A percentile compares a stretch with the other conserved stretches of the same genome.
phyloP scores from a whole-genome alignment of 2,329 filamentous ascomycete genomes.

The Pestalotiopsis sp. region DNA sequence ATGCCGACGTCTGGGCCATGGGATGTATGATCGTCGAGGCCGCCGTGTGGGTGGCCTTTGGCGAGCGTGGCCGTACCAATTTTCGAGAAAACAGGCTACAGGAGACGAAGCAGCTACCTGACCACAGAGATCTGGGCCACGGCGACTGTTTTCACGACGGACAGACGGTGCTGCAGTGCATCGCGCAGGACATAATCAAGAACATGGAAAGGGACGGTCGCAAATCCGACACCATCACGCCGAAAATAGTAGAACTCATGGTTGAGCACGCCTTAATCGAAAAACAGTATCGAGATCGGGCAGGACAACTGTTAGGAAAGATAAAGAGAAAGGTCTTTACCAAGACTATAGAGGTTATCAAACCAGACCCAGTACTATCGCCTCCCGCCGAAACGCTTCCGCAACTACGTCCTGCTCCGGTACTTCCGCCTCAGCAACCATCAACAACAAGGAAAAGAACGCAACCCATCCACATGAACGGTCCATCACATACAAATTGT shows the following conservation, averaged over 20 bases:
- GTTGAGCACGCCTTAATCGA: neutral
- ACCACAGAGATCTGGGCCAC: neutral
- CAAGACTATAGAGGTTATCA: no score
- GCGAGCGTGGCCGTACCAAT: neutral
- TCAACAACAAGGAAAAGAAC: no score
- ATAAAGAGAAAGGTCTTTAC: neutral
- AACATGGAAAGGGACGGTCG: neutral
- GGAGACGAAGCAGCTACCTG: neutral
- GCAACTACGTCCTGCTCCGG: no score
- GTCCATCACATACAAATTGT: no score
- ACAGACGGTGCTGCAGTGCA: neutral
- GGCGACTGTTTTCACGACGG: neutral
- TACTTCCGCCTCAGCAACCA: no score
- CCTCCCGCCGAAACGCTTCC: no score
- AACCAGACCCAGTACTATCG: no score
- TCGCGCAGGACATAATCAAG: neutral
- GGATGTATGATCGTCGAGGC: neutral
- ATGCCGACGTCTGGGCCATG: neutral
- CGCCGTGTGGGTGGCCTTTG: neutral
- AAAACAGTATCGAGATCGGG: neutral
- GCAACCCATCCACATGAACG: no score
- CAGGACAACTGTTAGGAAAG: neutral
- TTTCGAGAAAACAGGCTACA: neutral
- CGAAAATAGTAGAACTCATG: neutral
- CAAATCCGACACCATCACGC: neutral